Evolutionary conservation across 78 protist genomes (phyloP).

Genomic region (Dictyostelium citrinum): DNA sequence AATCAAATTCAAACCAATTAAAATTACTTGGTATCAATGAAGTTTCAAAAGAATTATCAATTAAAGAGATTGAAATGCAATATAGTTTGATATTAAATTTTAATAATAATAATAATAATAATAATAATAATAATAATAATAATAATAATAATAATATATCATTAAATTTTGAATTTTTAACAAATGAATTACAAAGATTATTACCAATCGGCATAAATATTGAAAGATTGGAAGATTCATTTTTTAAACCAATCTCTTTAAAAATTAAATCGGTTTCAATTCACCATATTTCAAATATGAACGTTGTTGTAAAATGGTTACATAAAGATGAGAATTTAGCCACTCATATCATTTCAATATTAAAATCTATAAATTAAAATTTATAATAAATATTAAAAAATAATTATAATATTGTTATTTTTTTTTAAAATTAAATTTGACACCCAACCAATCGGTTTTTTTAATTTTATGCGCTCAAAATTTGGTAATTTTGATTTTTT

Average conservation of each 20-base stretch:
- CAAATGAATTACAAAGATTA: neutral
- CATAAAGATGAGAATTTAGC: constrained; percentile 27
- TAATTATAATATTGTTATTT: neutral
- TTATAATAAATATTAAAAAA: neutral
- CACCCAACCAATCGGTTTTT: neutral
- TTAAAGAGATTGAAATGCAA: constrained; percentile 35
- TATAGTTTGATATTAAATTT: neutral
- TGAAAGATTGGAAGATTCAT: neutral
- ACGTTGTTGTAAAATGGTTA: neutral
- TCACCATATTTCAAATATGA: neutral
- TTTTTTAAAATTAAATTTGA: neutral
- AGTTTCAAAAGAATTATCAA: constrained; percentile 28
- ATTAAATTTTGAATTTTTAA: neutral
- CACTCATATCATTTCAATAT: constrained; percentile 11
- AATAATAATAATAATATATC: neutral
- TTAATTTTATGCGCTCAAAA: neutral
- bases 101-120: neutral
- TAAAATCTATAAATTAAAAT: neutral
- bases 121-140: neutral
- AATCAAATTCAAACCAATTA: neutral
- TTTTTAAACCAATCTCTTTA: neutral
- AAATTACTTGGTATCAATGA: constrained; percentile 44
- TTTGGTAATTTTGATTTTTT: neutral
- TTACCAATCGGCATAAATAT: constrained; percentile 7
- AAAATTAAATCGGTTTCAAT: constrained; percentile 1